Evolutionary conservation across 2,329 filamentous ascomycete species (phyloP).

Genomic region (Monilinia fructigena): DNA sequence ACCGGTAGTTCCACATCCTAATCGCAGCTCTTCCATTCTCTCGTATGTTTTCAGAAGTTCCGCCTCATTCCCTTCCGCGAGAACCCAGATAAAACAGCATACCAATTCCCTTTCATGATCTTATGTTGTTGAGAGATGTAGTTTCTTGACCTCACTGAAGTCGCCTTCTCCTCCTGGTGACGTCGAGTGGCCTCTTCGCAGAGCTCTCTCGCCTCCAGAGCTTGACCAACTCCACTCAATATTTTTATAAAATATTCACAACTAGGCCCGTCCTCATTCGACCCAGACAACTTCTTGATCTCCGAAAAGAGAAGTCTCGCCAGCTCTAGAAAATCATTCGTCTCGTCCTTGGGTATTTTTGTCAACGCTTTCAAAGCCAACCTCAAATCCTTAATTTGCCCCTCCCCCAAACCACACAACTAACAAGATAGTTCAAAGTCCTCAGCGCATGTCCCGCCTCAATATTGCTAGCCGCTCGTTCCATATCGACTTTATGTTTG

Average conservation of each 20-base stretch:
- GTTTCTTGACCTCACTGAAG: no score
- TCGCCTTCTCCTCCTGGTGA: neutral
- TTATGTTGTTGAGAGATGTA: conserved; percentile 21
- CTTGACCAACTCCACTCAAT: conserved; percentile 32
- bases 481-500: conserved; percentile 49
- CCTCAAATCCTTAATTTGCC: conserved; percentile 26
- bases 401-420: conserved; percentile 26
- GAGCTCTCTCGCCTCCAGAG: conserved; percentile 33
- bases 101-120: conserved; percentile 44
- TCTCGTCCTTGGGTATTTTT: conserved; percentile 32
- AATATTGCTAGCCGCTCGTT: conserved; percentile 58
- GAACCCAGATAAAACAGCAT: conserved; percentile 58
- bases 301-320: conserved; percentile 33
- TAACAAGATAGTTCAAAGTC: conserved; percentile 61
- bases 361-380: conserved; percentile 27
- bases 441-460: conserved; percentile 61
- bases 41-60: conserved; percentile 57
- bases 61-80: conserved; percentile 57
- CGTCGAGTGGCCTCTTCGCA: conserved; percentile 16
- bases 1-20: conserved; percentile 47
- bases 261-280: conserved; percentile 5
- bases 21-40: conserved; percentile 49
- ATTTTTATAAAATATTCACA: conserved; percentile 15
- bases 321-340: conserved; percentile 25
- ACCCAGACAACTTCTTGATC: conserved; percentile 20